Conservation (phyloP, 352 stramenopile species). For the Globisporangium paddicum region DNA sequence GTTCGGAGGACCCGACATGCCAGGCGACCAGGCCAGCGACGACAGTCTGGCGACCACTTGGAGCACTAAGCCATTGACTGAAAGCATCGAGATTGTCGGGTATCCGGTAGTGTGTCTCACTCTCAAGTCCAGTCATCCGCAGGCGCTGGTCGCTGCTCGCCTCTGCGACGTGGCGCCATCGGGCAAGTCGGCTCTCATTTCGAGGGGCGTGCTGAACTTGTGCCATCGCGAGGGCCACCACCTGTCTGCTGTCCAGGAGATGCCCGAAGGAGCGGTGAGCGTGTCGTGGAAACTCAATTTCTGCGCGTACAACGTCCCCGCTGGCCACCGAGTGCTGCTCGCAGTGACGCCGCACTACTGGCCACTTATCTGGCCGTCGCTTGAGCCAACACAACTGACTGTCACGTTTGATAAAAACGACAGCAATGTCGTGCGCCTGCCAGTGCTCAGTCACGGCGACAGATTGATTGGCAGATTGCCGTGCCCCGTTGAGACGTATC, state of each 20-base stretch:
- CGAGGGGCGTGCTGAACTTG: conserved; percentile 38
- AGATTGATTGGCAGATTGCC: neutral
- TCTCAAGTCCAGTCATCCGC: conserved; percentile 29
- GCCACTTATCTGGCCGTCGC: conserved; percentile 47
- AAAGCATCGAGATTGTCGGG: conserved; percentile 32
- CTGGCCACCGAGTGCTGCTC: conserved; percentile 28
- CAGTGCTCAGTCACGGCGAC: conserved; percentile 17
- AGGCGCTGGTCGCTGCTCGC: conserved; percentile 33
- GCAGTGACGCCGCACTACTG: conserved; percentile 43
- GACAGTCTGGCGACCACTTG: conserved; percentile 32
- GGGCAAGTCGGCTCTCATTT: conserved; percentile 38
- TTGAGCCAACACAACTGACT: conserved; percentile 27
- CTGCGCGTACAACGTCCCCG: conserved; percentile 32
- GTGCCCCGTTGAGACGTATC: conserved; percentile 31
- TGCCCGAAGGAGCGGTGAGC: conserved; percentile 27
- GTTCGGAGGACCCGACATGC: conserved; percentile 46
- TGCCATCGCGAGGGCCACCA: conserved; percentile 35
- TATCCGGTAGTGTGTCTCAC: conserved; percentile 32
- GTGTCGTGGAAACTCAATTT: conserved; percentile 37
- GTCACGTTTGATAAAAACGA: conserved; percentile 17
- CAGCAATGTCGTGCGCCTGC: conserved; percentile 29
- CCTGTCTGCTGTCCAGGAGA: conserved; percentile 22
- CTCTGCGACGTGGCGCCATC: conserved; percentile 40
- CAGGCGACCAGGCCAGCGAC: conserved; percentile 31
- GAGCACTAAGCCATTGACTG: conserved; percentile 15